phyloP scores from a whole-genome alignment of 2,329 filamentous ascomycete genomes.

The Beauveria sp. region DNA sequence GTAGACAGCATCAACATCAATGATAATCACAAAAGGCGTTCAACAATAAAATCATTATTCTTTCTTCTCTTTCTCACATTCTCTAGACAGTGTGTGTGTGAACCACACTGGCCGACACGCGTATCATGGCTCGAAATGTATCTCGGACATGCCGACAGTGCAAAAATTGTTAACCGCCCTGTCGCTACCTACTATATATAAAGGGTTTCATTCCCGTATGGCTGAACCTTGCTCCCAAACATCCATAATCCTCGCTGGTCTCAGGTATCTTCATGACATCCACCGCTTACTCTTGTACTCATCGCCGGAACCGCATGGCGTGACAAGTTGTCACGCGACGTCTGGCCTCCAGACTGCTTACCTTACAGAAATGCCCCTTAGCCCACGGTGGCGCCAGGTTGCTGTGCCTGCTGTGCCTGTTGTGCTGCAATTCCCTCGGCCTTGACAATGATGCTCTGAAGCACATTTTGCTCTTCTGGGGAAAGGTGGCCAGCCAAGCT shows the following conservation, averaged over 20 bases:
- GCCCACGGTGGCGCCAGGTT: constrained; percentile 16
- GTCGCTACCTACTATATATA: constrained; percentile 8
- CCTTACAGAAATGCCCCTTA: background rate
- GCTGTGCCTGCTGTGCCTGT: constrained; percentile 11
- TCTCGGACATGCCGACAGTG: background rate
- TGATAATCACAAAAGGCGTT: background rate
- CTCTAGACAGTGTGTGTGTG: background rate
- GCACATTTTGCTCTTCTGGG: constrained; percentile 70
- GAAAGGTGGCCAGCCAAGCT: constrained; percentile 71
- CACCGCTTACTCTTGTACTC: constrained; percentile 3
- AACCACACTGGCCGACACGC: background rate
- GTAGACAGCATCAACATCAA: background rate
- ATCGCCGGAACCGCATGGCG: background rate
- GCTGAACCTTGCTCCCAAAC: background rate
- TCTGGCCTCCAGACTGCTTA: background rate
- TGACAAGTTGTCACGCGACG: background rate
- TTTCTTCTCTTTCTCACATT: background rate
- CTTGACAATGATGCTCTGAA: constrained; percentile 70
- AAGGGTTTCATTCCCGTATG: background rate
- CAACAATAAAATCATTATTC: constrained; percentile 1
- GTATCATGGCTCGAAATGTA: background rate
- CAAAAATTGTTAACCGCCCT: background rate
- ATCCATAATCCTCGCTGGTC: constrained; percentile 4
- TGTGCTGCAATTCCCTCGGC: constrained; percentile 35
- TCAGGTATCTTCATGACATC: constrained; percentile 11